These are phyloP conservation scores for Globisporangium lucens DNA, from an alignment of 352 stramenopile genomes.

Conservation along the genomic window DNA sequence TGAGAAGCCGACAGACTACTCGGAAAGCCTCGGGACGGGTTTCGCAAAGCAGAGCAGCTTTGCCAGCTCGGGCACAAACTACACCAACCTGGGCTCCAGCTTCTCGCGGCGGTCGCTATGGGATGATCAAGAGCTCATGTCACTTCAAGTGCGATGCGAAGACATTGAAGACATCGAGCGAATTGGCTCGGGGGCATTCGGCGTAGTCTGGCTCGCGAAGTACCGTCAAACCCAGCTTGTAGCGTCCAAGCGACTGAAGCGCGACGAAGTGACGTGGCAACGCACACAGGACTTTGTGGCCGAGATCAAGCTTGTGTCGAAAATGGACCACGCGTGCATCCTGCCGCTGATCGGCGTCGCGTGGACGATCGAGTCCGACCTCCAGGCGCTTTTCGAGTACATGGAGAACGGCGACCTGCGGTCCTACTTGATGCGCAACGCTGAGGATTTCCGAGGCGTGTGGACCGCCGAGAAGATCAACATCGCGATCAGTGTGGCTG, in stretches of 20 bases:
- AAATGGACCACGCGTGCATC: conserved; percentile 62
- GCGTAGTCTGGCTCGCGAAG: conserved; percentile 42
- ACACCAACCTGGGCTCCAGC: conserved; percentile 12
- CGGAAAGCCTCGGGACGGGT: background rate
- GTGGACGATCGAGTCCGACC: conserved; percentile 49
- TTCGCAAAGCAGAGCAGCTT: conserved; percentile 6
- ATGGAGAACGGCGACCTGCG: conserved; percentile 58
- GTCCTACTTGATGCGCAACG: conserved; percentile 29
- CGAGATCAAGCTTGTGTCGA: conserved; percentile 69
- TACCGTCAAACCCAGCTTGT: conserved; percentile 37
- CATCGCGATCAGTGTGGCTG: conserved; percentile 30
- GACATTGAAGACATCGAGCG: conserved; percentile 47
- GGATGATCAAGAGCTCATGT: conserved; percentile 55
- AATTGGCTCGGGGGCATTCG: conserved; percentile 47
- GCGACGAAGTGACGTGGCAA: conserved; percentile 39
- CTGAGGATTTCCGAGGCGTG: background rate
- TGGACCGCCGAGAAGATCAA: conserved; percentile 40
- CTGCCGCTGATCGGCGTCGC: conserved; percentile 62
- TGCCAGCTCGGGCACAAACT: background rate
- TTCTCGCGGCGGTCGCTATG: conserved; percentile 30
- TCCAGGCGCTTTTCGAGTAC: conserved; percentile 70
- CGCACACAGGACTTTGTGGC: conserved; percentile 45
- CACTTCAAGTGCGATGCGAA: conserved; percentile 40
- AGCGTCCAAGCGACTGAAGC: conserved; percentile 49
- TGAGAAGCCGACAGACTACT: conserved; percentile 11